Percentiles rank a stretch among this genome's conserved stretches.
Evolutionary conservation across 768 basidiomycete species (phyloP).

Genomic region (Xanthoconium stramineum): DNA sequence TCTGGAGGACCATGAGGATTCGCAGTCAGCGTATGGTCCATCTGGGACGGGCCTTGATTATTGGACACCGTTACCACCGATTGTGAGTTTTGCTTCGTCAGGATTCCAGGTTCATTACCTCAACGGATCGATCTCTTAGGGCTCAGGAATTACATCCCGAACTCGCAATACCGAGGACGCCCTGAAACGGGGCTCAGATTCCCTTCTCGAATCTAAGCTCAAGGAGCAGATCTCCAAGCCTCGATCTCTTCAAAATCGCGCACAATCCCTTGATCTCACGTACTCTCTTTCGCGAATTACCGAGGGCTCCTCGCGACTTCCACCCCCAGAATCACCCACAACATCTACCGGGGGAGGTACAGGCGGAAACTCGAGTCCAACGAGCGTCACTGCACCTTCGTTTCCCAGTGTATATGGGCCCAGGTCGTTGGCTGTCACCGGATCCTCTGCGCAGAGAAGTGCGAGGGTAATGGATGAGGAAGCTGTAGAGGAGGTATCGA

Average conservation of each 20-base stretch:
- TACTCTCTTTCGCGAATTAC: slow-evolving; percentile 80
- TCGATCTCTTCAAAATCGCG: slow-evolving; percentile 79
- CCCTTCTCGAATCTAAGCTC: slow-evolving; percentile 77
- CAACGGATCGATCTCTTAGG: slow-evolving; percentile 37
- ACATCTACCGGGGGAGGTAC: slow-evolving; percentile 70
- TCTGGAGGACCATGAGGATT: slow-evolving; percentile 68
- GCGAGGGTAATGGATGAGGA: slow-evolving; percentile 48
- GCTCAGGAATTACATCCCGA: slow-evolving; percentile 65
- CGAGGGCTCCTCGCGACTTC: slow-evolving; percentile 58
- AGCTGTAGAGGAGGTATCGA: slow-evolving; percentile 65
- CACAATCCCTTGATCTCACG: slow-evolving; percentile 86
- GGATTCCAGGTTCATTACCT: slow-evolving; percentile 15
- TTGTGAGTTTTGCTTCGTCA: slow-evolving; percentile 44
- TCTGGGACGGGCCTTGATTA: slow-evolving; percentile 59
- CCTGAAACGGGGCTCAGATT: slow-evolving; percentile 79
- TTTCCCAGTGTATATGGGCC: slow-evolving; percentile 86
- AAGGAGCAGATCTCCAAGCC: slow-evolving; percentile 76
- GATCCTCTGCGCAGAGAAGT: slow-evolving; percentile 42
- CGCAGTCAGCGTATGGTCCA: slow-evolving; percentile 53
- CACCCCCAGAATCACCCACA: slow-evolving; percentile 77
- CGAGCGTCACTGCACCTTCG: slow-evolving; percentile 70
- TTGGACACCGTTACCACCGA: slow-evolving; percentile 74
- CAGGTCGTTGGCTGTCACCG: slow-evolving; percentile 46
- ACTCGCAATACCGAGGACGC: slow-evolving; percentile 72
- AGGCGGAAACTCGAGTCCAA: slow-evolving; percentile 76